Evolutionary conservation across 129 eudicot species (phyloP).

Genomic region (Flaveria robusta): DNA sequence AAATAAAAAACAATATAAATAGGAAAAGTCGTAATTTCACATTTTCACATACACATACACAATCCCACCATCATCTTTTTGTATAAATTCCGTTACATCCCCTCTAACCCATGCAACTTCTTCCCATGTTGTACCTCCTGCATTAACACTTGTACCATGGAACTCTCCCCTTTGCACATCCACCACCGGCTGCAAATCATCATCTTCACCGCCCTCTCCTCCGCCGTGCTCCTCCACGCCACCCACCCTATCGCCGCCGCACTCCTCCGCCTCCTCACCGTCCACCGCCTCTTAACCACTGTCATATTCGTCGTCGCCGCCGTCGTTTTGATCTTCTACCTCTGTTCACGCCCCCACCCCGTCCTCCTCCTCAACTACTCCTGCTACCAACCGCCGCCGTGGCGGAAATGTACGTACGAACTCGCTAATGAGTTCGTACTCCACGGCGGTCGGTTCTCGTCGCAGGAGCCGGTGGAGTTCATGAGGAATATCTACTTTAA

Average conservation of each 20-base stretch:
- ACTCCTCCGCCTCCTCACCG: conserved; percentile 41
- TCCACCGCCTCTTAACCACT: conserved; percentile 39
- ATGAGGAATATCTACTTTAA: conserved; percentile 55
- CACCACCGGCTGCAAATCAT: conserved; percentile 45
- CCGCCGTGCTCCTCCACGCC: conserved; percentile 53
- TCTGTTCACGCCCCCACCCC: conserved; percentile 44
- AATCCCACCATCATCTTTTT: not conserved
- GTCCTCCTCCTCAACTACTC: conserved; percentile 66
- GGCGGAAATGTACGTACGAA: conserved; percentile 43
- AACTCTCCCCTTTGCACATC: conserved; percentile 21
- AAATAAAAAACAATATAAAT: not conserved
- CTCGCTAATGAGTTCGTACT: conserved; percentile 41
- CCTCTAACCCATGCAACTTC: conserved; percentile 27
- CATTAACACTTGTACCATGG: conserved; percentile 26
- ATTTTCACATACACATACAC: not conserved
- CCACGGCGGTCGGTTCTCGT: conserved; percentile 24
- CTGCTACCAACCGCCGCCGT: conserved; percentile 66
- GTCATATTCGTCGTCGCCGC: conserved; percentile 19
- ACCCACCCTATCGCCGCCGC: conserved; percentile 37
- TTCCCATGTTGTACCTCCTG: not conserved
- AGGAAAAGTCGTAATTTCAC: conserved; percentile 15
- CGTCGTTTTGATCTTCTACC: conserved; percentile 37
- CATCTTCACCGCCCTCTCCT: conserved; percentile 48
- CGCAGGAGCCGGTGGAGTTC: conserved; percentile 43
- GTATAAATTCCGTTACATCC: conserved; percentile 20